Base-by-base conservation (phyloP, 768 basidiomycete species). In the Serendipita sp. region DNA sequence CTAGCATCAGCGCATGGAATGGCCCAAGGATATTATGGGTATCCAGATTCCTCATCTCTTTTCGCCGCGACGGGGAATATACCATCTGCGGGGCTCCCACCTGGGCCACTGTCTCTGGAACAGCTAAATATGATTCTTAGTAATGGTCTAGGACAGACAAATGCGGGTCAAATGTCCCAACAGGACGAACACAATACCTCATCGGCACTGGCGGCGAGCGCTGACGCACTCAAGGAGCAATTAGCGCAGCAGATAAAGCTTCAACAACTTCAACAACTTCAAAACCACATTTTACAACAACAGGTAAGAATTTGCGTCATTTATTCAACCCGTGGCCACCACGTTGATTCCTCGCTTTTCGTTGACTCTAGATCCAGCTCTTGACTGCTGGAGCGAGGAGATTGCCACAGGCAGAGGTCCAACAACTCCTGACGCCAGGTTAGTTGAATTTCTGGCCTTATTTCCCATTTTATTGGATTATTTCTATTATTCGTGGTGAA, bases 261-360 rank as follows among this genome's bases (percentile, higher is more conserved):
- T 51, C 89, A 87, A 67, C 84, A 87, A 72, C 76, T 88, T 7
- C 87, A 86, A 70, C 84, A 88, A 72, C 76, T 86, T 11, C 88
- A 93, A 71, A 85, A 85, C 65, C 86, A 90, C 77, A 88, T 91
- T 66, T 88, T 92, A 66, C 90, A 92, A 70, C 90, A 92, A 71
- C 91, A 92, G 84, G 91, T 86, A 65, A 67, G 81, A 54, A 10
- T 3, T 71, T 62, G 28, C 65, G 46, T n/a, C 66, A 32, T 64
- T 13, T 44, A 64, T 73, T 72, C 69, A 72, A 63, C 71, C 70
- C 48, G 65, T 35, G 44, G 41, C 41, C 58, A n/a, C 28, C 45
- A 46, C 56, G 62, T 63, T 63, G 63, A 46, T 67, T 24, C 47
- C 30, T 44, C 58, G 34, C 38, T 48, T 63, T 37, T 66, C 56